These are phyloP conservation scores for Rhizoctonia solani DNA, from an alignment of 1,284 basidiomycete species.

Conservation along the genomic window DNA sequence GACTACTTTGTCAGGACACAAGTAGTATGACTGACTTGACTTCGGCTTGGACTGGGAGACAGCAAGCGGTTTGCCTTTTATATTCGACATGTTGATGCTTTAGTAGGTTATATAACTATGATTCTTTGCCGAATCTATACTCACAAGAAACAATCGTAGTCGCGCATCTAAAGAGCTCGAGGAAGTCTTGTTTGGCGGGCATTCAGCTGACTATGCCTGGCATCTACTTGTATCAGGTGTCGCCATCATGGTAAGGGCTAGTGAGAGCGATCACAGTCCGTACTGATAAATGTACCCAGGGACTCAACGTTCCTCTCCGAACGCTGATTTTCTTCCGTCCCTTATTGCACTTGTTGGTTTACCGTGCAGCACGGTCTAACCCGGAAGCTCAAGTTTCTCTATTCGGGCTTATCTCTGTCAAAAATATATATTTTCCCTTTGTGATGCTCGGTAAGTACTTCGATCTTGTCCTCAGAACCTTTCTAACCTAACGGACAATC, in stretches of 20 bases:
- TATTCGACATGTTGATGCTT: conserved; percentile 77
- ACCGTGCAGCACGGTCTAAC: conserved; percentile 67
- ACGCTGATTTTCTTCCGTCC: conserved; percentile 65
- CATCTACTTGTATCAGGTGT: conserved; percentile 64
- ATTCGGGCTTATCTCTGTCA: conserved; percentile 73
- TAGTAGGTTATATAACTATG: conserved; percentile 57
- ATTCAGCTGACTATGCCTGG: conserved; percentile 74
- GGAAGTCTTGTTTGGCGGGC: conserved; percentile 57
- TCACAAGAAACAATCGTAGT: conserved; percentile 47
- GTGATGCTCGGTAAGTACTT: conserved; percentile 60
- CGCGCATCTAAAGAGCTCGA: conserved; percentile 69
- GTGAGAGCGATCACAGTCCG: neutral
- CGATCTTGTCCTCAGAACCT: neutral
- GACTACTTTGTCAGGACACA: too few relatives aligned
- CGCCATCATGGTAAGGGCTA: conserved; percentile 61
- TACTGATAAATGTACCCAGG: conserved; percentile 44
- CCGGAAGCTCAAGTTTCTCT: conserved; percentile 70
- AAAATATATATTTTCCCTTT: conserved; percentile 75
- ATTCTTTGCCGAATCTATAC: neutral
- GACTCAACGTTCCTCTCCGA: conserved; percentile 66
- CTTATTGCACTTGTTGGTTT: conserved; percentile 68
- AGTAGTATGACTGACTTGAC: neutral
- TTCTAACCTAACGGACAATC: neutral
- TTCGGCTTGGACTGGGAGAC: too few relatives aligned
- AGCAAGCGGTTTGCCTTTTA: conserved; percentile 63